Percentiles rank a stretch among this genome's conserved stretches.
These are phyloP conservation scores for Zygosaccharomyces bailii DNA, from an alignment of 805 yeast genomes.

Conservation along the genomic window DNA sequence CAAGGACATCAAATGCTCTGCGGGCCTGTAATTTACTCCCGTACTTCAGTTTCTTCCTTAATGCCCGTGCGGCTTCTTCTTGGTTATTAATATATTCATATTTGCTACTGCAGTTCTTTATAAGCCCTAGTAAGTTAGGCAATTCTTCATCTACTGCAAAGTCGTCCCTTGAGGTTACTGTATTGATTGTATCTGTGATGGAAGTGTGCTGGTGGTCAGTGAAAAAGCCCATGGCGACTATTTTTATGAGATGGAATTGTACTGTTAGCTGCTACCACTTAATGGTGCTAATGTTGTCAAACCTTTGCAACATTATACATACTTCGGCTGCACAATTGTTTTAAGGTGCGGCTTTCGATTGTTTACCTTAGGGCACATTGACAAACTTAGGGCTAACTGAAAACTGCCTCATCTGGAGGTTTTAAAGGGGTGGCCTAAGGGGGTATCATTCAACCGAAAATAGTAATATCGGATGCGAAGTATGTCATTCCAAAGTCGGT, in stretches of 20 bases:
- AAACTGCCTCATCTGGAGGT: neutral
- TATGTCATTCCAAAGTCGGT: no score
- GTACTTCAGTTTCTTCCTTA: slow-evolving; percentile 84
- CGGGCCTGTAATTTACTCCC: slow-evolving; percentile 65
- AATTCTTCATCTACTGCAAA: slow-evolving; percentile 37
- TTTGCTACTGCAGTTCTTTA: slow-evolving; percentile 39
- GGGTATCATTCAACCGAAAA: neutral
- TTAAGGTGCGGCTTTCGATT: neutral
- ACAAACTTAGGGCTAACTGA: neutral
- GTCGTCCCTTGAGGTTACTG: slow-evolving; percentile 38
- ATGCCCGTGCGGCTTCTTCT: slow-evolving; percentile 84
- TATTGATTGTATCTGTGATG: slow-evolving; percentile 61
- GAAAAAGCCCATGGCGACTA: slow-evolving; percentile 52
- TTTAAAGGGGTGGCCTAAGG: neutral
- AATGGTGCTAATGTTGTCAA: neutral
- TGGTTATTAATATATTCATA: slow-evolving; percentile 34
- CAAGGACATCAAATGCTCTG: slow-evolving; percentile 61
- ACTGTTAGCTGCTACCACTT: no score
- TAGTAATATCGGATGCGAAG: no score
- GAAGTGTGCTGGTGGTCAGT: slow-evolving; percentile 66
- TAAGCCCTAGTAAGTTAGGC: slow-evolving; percentile 34
- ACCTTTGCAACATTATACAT: neutral
- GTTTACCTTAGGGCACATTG: neutral
- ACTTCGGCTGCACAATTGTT: neutral
- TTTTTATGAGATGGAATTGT: neutral